Conservation (phyloP, 352 stramenopile genomes). For the Phytopythium cucurbitacearum region DNA sequence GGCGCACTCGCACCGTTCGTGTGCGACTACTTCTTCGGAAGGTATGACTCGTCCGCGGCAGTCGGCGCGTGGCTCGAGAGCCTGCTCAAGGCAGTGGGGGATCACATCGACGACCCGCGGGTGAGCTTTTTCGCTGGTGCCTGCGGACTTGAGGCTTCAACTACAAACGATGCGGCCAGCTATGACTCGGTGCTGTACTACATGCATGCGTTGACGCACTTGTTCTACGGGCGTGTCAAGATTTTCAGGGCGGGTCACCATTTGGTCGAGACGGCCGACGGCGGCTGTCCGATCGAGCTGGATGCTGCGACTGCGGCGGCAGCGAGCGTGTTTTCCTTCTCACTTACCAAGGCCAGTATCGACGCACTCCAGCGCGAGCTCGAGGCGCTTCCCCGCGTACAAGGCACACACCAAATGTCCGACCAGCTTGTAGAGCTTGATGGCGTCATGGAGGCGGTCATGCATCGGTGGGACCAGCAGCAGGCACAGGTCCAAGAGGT, state of each 20-base stretch:
- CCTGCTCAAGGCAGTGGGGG: constrained; percentile 37
- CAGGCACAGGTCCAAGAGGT: constrained; percentile 53
- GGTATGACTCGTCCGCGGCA: constrained; percentile 42
- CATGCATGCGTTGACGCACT: constrained; percentile 47
- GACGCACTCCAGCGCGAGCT: constrained; percentile 29
- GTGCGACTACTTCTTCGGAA: constrained; percentile 60
- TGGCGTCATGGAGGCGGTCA: constrained; percentile 54
- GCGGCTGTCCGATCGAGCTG: constrained; percentile 38
- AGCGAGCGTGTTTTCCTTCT: constrained; percentile 39
- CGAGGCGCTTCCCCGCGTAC: constrained; percentile 16
- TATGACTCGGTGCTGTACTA: constrained; percentile 75
- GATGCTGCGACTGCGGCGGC: constrained; percentile 25
- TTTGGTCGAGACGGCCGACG: constrained; percentile 48
- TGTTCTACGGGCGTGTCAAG: constrained; percentile 72
- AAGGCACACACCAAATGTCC: not conserved
- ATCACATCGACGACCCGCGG: constrained; percentile 42
- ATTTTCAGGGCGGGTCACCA: constrained; percentile 55
- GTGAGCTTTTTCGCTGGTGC: constrained; percentile 56
- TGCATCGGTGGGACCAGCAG: constrained; percentile 44
- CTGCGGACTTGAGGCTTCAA: constrained; percentile 27
- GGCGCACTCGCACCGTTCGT: constrained; percentile 59
- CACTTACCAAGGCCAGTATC: constrained; percentile 31
- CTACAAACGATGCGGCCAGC: constrained; percentile 10
- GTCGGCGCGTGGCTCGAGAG: constrained; percentile 51
- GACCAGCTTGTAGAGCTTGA: constrained; percentile 50